phyloP scores from a whole-genome alignment of 768 basidiomycete species.

The Rossbeevera mucosa region DNA sequence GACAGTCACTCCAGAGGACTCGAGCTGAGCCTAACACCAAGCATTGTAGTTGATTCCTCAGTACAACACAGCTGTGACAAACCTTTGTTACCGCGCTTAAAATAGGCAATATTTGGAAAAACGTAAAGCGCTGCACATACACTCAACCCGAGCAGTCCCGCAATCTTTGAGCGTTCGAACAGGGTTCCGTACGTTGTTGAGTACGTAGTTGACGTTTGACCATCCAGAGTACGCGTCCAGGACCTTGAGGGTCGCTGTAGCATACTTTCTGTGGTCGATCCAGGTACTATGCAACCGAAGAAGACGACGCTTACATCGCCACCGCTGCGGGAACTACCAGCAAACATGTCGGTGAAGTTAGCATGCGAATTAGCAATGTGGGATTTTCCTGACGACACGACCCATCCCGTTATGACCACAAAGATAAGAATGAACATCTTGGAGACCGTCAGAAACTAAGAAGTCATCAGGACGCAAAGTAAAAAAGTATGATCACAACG shows the following conservation, averaged over 20 bases:
- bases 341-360: constrained; percentile 57
- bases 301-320: constrained; percentile 35
- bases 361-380: constrained; percentile 51
- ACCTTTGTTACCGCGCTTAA: constrained; percentile 36
- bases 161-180: constrained; percentile 59
- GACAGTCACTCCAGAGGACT: constrained; percentile 48
- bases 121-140: constrained; percentile 52
- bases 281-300: not conserved
- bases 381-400: constrained; percentile 56
- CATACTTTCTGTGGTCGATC: constrained; percentile 39
- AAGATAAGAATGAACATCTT: constrained; percentile 53
- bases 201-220: constrained; percentile 54
- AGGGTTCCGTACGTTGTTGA: constrained; percentile 44
- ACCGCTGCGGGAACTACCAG: constrained; percentile 48
- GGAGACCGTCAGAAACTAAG: constrained; percentile 44
- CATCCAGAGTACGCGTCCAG: constrained; percentile 47
- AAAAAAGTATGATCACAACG: not conserved
- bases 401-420: constrained; percentile 54
- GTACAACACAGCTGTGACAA: not conserved
- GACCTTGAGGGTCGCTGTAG: constrained; percentile 58
- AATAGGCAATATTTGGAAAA: constrained; percentile 56
- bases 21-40: constrained; percentile 38
- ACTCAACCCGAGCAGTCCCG: constrained; percentile 52
- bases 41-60: not conserved
- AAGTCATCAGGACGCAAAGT: not conserved